phyloP scores from a whole-genome alignment of 495 filamentous ascomycete genomes.

The Neurospora africana region DNA sequence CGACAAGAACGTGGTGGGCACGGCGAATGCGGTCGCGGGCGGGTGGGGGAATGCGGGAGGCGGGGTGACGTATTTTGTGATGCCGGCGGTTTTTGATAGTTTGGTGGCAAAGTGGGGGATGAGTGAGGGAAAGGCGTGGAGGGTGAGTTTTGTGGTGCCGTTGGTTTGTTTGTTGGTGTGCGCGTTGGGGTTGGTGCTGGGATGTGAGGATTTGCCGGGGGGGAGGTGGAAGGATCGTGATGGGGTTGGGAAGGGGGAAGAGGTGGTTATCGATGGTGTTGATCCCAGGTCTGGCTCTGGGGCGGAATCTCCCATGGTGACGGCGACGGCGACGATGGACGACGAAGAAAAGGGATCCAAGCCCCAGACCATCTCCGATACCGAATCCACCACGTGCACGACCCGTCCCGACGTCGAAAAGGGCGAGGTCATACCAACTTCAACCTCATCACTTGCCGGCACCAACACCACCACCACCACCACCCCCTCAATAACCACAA shows the following conservation, averaged over 20 bases:
- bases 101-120: conserved; percentile 51
- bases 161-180: conserved; percentile 60
- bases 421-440: conserved; percentile 20
- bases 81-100: conserved; percentile 85
- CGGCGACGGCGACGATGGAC: background rate
- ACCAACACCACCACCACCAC: conserved; percentile 31
- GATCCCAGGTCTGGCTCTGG: background rate
- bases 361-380: conserved; percentile 16
- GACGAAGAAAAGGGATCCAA: conserved; percentile 15
- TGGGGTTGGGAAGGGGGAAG: background rate
- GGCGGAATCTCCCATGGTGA: background rate
- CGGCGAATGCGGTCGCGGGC: conserved; percentile 76
- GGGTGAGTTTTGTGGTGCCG: conserved; percentile 74
- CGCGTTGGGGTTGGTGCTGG: conserved; percentile 57
- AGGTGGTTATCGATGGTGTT: background rate
- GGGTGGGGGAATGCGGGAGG: conserved; percentile 88
- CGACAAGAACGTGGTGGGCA: conserved; percentile 90
- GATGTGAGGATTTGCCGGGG: conserved; percentile 76
- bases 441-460: too few species aligned
- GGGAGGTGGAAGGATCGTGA: conserved; percentile 71
- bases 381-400: conserved; percentile 22
- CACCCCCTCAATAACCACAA: conserved; percentile 55
- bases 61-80: conserved; percentile 81
- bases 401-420: conserved; percentile 24
- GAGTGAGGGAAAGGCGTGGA: conserved; percentile 62